phyloP scores from a whole-genome alignment of 2,329 filamentous ascomycete species.

The Dactylonectria estremocensis region DNA sequence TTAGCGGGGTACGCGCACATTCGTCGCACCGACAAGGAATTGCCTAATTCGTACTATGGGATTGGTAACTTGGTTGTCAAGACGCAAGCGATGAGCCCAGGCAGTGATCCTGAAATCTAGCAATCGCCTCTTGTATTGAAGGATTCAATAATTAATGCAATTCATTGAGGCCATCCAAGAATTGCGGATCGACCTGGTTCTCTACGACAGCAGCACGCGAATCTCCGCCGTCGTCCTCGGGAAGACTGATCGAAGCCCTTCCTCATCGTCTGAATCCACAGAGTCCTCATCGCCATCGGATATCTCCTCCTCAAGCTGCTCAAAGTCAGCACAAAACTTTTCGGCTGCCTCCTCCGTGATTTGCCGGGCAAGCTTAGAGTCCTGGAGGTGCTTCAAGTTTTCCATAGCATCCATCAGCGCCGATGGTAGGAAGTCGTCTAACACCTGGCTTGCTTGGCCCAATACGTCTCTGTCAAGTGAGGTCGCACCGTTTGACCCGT shows the following conservation, averaged over 20 bases:
- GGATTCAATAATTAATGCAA: not conserved
- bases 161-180: conserved; percentile 2
- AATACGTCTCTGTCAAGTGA: conserved; percentile 69
- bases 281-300: conserved; percentile 60
- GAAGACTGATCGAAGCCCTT: conserved; percentile 59
- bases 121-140: not conserved
- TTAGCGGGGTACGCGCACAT: conserved; percentile 20
- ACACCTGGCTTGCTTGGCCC: conserved; percentile 77
- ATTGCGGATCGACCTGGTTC: not conserved
- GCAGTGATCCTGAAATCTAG: too few relatives aligned
- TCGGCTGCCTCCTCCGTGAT: conserved; percentile 89
- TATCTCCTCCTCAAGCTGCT: conserved; percentile 68
- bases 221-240: conserved; percentile 74
- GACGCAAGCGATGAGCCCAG: not conserved
- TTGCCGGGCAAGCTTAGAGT: conserved; percentile 78
- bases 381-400: conserved; percentile 81
- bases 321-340: conserved; percentile 89
- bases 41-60: not conserved
- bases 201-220: conserved; percentile 69
- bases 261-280: conserved; percentile 41
- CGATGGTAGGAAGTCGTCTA: conserved; percentile 94
- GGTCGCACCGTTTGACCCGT: conserved; percentile 52
- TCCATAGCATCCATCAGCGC: conserved; percentile 94
- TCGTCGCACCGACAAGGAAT: conserved; percentile 5
- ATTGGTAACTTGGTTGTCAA: not conserved